phyloP scores from a whole-genome alignment of 371 early-diverging fungal genomes.

The Phascolomyces articulosus region DNA sequence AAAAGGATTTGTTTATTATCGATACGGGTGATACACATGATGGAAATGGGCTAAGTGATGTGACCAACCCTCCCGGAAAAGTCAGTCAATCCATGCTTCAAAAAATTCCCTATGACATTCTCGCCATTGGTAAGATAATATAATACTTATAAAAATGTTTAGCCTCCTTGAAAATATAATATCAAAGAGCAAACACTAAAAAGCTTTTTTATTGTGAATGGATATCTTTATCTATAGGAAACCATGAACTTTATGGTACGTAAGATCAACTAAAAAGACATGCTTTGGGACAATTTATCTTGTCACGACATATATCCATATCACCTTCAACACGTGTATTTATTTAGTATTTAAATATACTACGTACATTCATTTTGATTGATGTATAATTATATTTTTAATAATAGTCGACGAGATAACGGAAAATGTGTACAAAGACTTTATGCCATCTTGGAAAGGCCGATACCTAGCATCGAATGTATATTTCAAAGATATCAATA shows the following conservation, averaged over 20 bases:
- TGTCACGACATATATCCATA: too few species aligned
- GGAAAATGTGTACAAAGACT: slow-evolving; percentile 32
- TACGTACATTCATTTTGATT: too few species aligned
- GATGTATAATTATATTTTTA: too few species aligned
- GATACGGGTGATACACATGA: slow-evolving; percentile 62
- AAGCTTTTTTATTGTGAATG: too few species aligned
- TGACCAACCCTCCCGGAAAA: slow-evolving; percentile 39
- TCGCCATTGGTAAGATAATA: slow-evolving; percentile 35
- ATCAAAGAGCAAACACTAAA: neutral
- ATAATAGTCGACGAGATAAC: slow-evolving; percentile 35
- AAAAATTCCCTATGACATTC: slow-evolving; percentile 51
- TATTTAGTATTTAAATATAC: too few species aligned
- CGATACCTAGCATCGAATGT: slow-evolving; percentile 61
- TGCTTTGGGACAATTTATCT: too few species aligned
- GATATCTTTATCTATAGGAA: slow-evolving; percentile 52
- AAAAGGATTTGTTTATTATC: slow-evolving; percentile 59
- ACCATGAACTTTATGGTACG: slow-evolving; percentile 62
- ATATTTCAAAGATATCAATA: slow-evolving; percentile 44
- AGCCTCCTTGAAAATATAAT: neutral
- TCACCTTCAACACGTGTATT: too few species aligned
- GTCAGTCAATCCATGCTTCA: slow-evolving; percentile 50
- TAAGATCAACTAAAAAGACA: too few species aligned
- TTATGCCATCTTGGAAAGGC: slow-evolving; percentile 56
- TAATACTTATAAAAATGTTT: neutral
- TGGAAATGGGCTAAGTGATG: slow-evolving; percentile 57